These are phyloP conservation scores for Xylaria curta DNA, from an alignment of 495 filamentous ascomycete species.

Conservation along the genomic window DNA sequence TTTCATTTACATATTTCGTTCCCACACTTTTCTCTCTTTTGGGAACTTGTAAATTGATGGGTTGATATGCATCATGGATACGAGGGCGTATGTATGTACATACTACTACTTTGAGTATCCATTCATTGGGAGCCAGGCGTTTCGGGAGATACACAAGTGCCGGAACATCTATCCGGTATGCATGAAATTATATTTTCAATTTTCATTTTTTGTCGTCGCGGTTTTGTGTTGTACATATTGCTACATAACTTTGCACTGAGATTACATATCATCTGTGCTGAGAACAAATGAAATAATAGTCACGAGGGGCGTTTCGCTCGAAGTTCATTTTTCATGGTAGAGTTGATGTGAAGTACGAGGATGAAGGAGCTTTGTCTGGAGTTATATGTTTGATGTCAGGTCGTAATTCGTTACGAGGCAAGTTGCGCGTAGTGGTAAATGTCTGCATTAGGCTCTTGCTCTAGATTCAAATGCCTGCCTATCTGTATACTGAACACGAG, in stretches of 20 bases:
- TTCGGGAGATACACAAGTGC: neutral
- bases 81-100: neutral
- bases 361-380: neutral
- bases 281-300: neutral
- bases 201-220: neutral
- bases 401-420: neutral
- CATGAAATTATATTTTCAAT: neutral
- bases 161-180: neutral
- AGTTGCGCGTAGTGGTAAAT: neutral
- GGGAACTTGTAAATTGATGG: neutral
- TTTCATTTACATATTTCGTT: neutral
- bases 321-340: neutral
- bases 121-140: slow-evolving; percentile 9
- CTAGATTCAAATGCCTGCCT: too few relatives aligned
- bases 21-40: neutral
- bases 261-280: neutral
- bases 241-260: neutral
- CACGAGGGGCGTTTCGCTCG: too few relatives aligned
- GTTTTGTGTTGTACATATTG: neutral
- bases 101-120: slow-evolving; percentile 5
- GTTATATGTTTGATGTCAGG: neutral
- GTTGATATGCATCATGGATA: slow-evolving; percentile 3
- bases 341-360: neutral
- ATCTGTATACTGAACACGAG: neutral
- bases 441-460: too few relatives aligned